These are phyloP conservation scores for Ceratobasidium sp. DNA, from an alignment of 1,284 basidiomycete species.

Conservation along the genomic window DNA sequence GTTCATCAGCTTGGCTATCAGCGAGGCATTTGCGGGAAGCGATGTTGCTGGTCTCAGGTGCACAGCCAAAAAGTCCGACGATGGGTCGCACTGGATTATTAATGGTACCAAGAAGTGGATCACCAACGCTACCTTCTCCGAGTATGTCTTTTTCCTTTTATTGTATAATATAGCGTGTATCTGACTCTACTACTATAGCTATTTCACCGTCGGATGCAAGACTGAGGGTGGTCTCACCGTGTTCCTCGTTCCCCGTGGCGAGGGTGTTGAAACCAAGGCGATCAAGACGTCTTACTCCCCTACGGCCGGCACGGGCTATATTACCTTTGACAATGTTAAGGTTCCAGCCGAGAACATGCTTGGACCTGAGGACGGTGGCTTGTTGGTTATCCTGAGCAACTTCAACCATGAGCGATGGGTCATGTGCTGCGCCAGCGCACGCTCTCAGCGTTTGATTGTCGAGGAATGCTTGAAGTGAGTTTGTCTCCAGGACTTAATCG, in stretches of 20 bases:
- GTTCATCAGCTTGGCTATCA: slow-evolving; percentile 67
- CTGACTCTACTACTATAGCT: slow-evolving; percentile 52
- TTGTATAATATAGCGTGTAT: neutral
- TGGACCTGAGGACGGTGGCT: slow-evolving; percentile 68
- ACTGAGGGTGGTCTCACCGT: slow-evolving; percentile 65
- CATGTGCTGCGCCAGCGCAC: slow-evolving; percentile 60
- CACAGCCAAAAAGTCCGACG: slow-evolving; percentile 65
- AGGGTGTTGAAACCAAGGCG: slow-evolving; percentile 67
- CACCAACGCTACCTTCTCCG: slow-evolving; percentile 63
- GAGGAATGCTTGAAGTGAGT: slow-evolving; percentile 54
- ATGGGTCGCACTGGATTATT: slow-evolving; percentile 62
- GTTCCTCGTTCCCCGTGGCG: slow-evolving; percentile 64
- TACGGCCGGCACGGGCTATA: slow-evolving; percentile 66
- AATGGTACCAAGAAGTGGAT: slow-evolving; percentile 70
- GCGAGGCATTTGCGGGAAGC: slow-evolving; percentile 70
- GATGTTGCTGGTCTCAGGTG: slow-evolving; percentile 63
- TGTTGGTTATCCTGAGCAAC: slow-evolving; percentile 63
- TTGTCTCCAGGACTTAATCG: neutral
- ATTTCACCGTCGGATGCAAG: slow-evolving; percentile 57
- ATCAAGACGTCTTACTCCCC: slow-evolving; percentile 67
- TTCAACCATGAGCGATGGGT: slow-evolving; percentile 57
- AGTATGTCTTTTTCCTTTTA: slow-evolving; percentile 15
- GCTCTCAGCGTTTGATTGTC: slow-evolving; percentile 53
- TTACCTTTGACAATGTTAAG: slow-evolving; percentile 71
- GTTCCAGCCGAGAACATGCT: slow-evolving; percentile 69